phyloP scores from a whole-genome alignment of 2,329 filamentous ascomycete genomes.

The Talaromyces sp. region DNA sequence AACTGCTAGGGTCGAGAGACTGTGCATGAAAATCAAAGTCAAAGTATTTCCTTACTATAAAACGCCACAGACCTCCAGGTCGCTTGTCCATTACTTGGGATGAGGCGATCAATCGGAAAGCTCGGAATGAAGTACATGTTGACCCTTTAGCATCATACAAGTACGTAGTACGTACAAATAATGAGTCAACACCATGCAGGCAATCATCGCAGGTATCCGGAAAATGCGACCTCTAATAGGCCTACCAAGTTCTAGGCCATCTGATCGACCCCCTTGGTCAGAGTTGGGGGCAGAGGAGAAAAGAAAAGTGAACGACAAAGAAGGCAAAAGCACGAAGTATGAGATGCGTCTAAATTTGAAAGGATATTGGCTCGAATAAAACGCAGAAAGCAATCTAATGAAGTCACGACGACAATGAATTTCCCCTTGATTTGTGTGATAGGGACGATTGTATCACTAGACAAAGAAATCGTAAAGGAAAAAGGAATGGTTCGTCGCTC shows the following conservation, averaged over 20 bases:
- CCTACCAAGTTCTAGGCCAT: background rate
- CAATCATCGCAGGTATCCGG: background rate
- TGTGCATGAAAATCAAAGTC: background rate
- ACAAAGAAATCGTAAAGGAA: background rate
- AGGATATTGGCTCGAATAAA: background rate
- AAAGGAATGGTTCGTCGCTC: background rate
- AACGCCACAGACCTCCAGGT: background rate
- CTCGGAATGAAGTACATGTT: background rate
- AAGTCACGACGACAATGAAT: background rate
- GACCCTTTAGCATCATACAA: background rate
- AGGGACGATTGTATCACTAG: background rate
- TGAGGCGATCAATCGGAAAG: background rate
- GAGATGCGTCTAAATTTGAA: background rate
- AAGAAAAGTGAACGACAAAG: background rate
- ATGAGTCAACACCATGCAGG: background rate
- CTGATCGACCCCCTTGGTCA: background rate
- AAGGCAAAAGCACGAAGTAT: background rate
- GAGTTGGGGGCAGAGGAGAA: background rate
- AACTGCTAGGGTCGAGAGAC: background rate
- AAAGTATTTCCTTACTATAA: background rate
- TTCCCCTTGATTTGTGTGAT: background rate
- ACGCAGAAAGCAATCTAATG: background rate
- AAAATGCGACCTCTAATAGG: background rate
- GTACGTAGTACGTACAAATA: background rate
- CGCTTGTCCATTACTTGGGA: background rate